Conservation (phyloP, 495 filamentous ascomycete species). For the Pseudoneurospora amorphoporcata region DNA sequence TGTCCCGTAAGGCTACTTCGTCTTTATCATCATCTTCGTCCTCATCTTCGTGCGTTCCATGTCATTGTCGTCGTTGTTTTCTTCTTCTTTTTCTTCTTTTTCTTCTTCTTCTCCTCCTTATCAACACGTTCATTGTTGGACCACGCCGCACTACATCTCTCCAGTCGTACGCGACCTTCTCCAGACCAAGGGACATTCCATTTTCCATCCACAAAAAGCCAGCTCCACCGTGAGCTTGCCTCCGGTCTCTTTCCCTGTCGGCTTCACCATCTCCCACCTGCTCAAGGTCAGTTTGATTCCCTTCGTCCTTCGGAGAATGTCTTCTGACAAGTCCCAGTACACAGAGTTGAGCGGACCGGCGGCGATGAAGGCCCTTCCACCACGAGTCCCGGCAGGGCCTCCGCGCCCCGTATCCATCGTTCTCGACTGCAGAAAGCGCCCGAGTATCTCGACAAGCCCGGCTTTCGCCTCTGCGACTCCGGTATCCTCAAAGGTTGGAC, state of each 20-base stretch:
- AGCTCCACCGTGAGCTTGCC: constrained; percentile 90
- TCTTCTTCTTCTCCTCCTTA: not conserved
- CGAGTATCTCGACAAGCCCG: not conserved
- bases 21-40: not conserved
- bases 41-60: no score
- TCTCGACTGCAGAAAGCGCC: not conserved
- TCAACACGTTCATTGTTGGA: no score
- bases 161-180: no score
- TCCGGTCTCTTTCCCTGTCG: constrained; percentile 98
- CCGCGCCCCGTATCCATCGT: not conserved
- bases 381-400: not conserved
- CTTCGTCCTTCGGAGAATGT: not conserved
- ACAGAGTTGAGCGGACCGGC: not conserved
- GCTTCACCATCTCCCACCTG: constrained; percentile 44
- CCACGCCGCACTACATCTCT: no score
- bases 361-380: not conserved
- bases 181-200: no score
- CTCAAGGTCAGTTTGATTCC: not conserved
- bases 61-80: not conserved
- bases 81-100: not conserved
- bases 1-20: not conserved
- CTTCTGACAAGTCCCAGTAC: not conserved
- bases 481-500: no score
- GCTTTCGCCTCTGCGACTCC: not conserved
- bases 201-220: constrained; percentile 42